Base-by-base conservation (phyloP, 2,329 filamentous ascomycete species). In the Fusarium robinianum region DNA sequence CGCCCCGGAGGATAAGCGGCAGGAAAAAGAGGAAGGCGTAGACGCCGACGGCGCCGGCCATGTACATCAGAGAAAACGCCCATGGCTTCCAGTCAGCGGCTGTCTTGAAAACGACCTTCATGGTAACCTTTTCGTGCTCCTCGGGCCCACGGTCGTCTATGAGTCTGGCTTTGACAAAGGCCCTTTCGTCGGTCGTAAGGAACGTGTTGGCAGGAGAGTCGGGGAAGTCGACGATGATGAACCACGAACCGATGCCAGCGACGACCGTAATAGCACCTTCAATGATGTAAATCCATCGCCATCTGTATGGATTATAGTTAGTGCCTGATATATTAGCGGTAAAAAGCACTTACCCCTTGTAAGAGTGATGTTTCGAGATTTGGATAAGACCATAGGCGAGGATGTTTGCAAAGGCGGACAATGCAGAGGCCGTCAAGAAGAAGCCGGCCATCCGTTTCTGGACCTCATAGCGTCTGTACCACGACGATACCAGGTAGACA, bases 201-300 rank as follows among this genome's bases (percentile, higher is more conserved):
- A 53, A 53, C 2, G 40, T 54, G 17, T 53, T 53, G 16, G 23
- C 37, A 5, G 42, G 18, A 0, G 51, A 51, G 18, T 53, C 50
- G 2, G 51, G 51, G 16, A 53, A 53, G 34, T 53, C 50, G n/a
- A 53, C 46, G 17, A 53, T 53, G 26, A 53, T 47, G 17, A 53
- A 53, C 51, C 51, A 53, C 1, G 50, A 54, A 1, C 50, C 51
- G 2, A 51, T 34, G 3, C 50, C 51, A 0, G 51, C 46, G 4
- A 54, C 2, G 1, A 54, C 46, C 4, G 51, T 54, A 2, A 54
- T 40, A 3, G 41, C 38, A 8, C 51, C 51, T 11, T 54, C 50
- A 1, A 54, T 11, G n/a, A 54, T 54, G n/a, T 51, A 54, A 9
- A 54, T 54, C 51, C 51, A 51, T 1, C 51, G 36, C 51, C 51